Conservation (phyloP, 1,284 basidiomycete species). For the Austropuccinia psidii region DNA sequence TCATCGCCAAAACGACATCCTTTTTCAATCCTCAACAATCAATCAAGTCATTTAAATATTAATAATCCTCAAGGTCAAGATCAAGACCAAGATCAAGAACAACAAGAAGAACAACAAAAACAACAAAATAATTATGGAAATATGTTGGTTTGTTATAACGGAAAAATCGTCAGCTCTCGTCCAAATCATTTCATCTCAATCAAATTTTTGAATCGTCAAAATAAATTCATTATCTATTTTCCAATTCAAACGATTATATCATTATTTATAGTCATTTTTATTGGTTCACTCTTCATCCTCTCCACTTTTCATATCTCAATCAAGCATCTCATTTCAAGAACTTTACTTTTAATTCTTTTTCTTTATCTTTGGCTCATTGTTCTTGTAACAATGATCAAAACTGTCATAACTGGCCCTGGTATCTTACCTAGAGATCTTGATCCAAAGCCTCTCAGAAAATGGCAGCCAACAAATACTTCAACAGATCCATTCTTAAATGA, state of each 20-base stretch:
- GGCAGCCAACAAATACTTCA: too few species aligned
- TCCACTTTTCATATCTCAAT: neutral
- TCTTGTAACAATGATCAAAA: conserved; percentile 1
- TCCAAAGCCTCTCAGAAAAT: conserved; percentile 41
- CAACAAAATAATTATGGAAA: too few species aligned
- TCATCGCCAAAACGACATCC: too few species aligned
- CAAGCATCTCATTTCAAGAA: neutral
- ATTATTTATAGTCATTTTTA: neutral
- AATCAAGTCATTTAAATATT: too few species aligned
- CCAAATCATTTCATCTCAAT: neutral
- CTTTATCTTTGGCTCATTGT: neutral
- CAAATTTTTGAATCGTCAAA: neutral
- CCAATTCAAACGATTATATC: conserved; percentile 4
- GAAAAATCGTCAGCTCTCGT: neutral
- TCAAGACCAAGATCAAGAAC: too few species aligned
- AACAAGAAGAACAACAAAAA: too few species aligned
- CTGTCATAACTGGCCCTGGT: conserved; percentile 45
- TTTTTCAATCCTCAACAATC: too few species aligned
- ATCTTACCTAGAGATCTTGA: conserved; percentile 45
- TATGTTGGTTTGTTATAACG: neutral
- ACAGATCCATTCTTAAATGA: too few species aligned
- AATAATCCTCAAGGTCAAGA: too few species aligned
- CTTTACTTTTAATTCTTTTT: neutral
- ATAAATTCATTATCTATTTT: neutral
- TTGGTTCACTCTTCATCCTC: neutral